phyloP scores from a whole-genome alignment of 805 yeast genomes.

The Kodamaea hsintzibuensis region DNA sequence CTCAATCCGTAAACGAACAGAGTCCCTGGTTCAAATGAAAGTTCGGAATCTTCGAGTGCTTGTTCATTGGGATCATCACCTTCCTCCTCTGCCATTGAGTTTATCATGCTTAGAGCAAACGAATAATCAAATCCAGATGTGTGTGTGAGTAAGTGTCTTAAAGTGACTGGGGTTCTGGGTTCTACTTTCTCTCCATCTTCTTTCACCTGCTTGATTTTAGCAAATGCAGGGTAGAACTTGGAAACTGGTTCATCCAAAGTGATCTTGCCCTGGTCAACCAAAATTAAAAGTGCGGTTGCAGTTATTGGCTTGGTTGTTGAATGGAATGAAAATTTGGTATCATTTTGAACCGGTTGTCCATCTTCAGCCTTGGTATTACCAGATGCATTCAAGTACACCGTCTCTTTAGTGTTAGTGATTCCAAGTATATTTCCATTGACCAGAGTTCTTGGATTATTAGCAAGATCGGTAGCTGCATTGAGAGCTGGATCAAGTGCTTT shows the following conservation, averaged over 20 bases:
- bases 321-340: constrained; percentile 22
- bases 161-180: constrained; percentile 27
- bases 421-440: constrained; percentile 17
- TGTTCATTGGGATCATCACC: constrained; percentile 7
- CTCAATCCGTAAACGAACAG: constrained; percentile 39
- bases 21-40: constrained; percentile 39
- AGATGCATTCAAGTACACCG: constrained; percentile 21
- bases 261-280: constrained; percentile 33
- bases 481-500: constrained; percentile 7
- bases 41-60: constrained; percentile 7
- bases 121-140: constrained; percentile 29
- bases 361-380: constrained; percentile 17
- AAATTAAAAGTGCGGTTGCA: constrained; percentile 33
- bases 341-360: constrained; percentile 15
- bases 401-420: constrained; percentile 23
- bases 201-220: constrained; percentile 21
- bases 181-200: constrained; percentile 18
- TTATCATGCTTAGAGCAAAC: constrained; percentile 6
- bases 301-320: constrained; percentile 40
- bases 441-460: not conserved
- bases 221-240: constrained; percentile 34
- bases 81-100: constrained; percentile 1
- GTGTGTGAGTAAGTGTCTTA: constrained; percentile 30
- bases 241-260: constrained; percentile 36
- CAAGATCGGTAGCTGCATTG: constrained; percentile 2